Conservation (phyloP, 495 filamentous ascomycete genomes). For the Wilcoxina mikolae region DNA sequence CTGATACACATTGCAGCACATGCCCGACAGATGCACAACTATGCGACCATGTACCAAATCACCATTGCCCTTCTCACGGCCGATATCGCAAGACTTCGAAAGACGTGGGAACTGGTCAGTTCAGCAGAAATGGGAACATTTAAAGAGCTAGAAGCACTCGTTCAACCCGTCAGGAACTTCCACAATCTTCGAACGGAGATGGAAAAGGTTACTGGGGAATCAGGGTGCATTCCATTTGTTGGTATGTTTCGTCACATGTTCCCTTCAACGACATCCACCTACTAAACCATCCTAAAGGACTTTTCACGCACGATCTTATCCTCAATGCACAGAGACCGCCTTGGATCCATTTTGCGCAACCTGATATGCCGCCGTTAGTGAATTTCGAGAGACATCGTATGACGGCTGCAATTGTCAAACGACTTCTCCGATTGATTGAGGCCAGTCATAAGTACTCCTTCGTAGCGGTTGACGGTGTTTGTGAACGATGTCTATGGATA, state of each 20-base stretch:
- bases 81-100: slow-evolving; percentile 58
- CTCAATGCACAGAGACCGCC: slow-evolving; percentile 84
- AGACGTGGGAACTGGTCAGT: slow-evolving; percentile 72
- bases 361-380: slow-evolving; percentile 58
- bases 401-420: slow-evolving; percentile 85
- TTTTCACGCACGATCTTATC: slow-evolving; percentile 92
- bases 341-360: slow-evolving; percentile 12
- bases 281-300: slow-evolving; percentile 32
- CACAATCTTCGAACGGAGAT: slow-evolving; percentile 73
- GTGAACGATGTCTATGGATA: slow-evolving; percentile 92
- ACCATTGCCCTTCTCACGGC: slow-evolving; percentile 77
- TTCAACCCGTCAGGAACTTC: slow-evolving; percentile 84
- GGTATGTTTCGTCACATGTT: slow-evolving; percentile 37
- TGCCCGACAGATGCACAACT: slow-evolving; percentile 76
- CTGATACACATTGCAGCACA: slow-evolving; percentile 84
- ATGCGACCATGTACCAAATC: slow-evolving; percentile 90
- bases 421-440: slow-evolving; percentile 72
- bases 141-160: slow-evolving; percentile 64
- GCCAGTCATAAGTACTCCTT: slow-evolving; percentile 82
- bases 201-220: slow-evolving; percentile 60
- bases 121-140: slow-evolving; percentile 53
- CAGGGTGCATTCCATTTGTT: slow-evolving; percentile 93
- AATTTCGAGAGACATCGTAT: slow-evolving; percentile 93
- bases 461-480: slow-evolving; percentile 67
- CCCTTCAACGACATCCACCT: background rate